These are phyloP conservation scores for Apiospora kogelbergensis DNA, from an alignment of 2,329 filamentous ascomycete species.

Conservation along the genomic window DNA sequence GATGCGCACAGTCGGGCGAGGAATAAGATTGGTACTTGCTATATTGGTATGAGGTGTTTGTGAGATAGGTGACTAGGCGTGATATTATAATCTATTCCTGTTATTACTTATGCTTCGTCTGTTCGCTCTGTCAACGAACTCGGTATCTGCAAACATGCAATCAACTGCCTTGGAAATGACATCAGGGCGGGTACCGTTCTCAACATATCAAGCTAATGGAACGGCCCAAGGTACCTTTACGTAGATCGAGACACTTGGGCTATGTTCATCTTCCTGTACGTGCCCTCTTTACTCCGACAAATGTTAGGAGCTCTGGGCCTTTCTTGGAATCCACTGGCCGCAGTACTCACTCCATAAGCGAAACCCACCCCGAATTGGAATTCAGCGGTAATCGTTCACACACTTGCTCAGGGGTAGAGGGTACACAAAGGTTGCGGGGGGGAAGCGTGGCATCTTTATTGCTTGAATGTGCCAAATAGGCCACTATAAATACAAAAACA, in stretches of 20 bases:
- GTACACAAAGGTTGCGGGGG: too few relatives aligned
- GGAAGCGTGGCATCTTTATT: not conserved
- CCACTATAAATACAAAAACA: not conserved
- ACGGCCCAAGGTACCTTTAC: not conserved
- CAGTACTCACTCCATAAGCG: not conserved
- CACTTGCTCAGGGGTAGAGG: not conserved
- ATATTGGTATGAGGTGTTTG: conserved; percentile 4
- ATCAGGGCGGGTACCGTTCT: not conserved
- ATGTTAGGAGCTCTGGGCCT: not conserved
- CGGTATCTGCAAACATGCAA: not conserved
- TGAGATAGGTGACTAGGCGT: conserved; percentile 2
- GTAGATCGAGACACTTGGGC: not conserved
- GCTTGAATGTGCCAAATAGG: not conserved
- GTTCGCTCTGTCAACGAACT: not conserved
- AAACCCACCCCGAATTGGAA: not conserved
- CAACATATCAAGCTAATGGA: not conserved
- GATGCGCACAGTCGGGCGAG: not conserved
- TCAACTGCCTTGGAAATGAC: not conserved
- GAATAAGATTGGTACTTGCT: conserved; percentile 6
- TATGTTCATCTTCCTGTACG: not conserved
- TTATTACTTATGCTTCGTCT: not conserved
- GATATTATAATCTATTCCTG: not conserved
- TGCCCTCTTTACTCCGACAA: not conserved
- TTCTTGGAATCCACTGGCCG: too few relatives aligned
- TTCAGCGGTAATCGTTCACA: not conserved